Percentiles rank a stretch among this genome's conserved stretches.
These are phyloP conservation scores for Lasiodiplodia hormozganensis DNA, from an alignment of 2,329 filamentous ascomycete species.

Conservation along the genomic window DNA sequence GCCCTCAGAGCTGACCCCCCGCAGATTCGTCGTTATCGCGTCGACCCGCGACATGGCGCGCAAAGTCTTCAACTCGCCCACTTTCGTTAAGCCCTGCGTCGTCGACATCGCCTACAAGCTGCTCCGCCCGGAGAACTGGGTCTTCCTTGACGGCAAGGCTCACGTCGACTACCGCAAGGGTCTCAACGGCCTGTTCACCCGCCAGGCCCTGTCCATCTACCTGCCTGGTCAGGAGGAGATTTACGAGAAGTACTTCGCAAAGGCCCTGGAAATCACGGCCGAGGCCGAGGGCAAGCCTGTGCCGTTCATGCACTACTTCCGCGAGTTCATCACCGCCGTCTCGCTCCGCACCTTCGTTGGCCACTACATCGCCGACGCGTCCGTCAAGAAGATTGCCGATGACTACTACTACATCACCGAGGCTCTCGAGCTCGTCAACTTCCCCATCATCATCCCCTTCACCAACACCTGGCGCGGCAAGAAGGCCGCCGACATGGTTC, in stretches of 20 bases:
- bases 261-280: constrained; percentile 75
- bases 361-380: constrained; percentile 89
- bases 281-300: constrained; percentile 76
- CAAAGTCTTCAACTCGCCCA: constrained; percentile 94
- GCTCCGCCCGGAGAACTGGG: constrained; percentile 90
- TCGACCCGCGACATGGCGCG: constrained; percentile 93
- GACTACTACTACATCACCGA: constrained; percentile 98
- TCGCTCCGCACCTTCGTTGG: constrained; percentile 97
- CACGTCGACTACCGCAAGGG: constrained; percentile 98
- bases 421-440: constrained; percentile 96
- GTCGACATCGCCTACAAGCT: constrained; percentile 95
- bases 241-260: constrained; percentile 84
- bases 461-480: constrained; percentile 98
- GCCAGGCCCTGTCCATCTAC: constrained; percentile 84
- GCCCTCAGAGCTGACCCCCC: constrained; percentile 7
- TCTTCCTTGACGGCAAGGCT: constrained; percentile 92
- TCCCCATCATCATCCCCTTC: constrained; percentile 93
- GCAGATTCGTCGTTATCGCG: constrained; percentile 94
- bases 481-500: constrained; percentile 90
- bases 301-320: constrained; percentile 90
- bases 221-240: constrained; percentile 92
- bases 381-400: constrained; percentile 91
- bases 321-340: constrained; percentile 92
- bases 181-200: constrained; percentile 92
- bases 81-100: constrained; percentile 93